Conservation (phyloP, 2,329 filamentous ascomycete species). For the Acephala macrosclerotiorum region DNA sequence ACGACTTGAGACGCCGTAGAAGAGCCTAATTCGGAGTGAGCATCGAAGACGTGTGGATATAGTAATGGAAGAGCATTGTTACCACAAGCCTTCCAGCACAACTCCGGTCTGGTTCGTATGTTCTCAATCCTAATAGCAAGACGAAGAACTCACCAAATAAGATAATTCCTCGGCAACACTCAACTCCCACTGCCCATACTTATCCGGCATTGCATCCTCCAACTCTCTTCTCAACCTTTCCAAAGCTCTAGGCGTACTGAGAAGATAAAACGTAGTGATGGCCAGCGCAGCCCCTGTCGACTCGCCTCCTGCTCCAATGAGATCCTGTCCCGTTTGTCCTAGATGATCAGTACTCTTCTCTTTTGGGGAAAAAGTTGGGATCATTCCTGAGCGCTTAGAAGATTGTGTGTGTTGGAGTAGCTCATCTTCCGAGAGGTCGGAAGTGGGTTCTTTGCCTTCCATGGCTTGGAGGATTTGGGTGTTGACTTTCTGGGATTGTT, state of each 20-base stretch:
- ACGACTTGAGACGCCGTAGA: slow-evolving; percentile 2
- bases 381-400: neutral
- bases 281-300: neutral
- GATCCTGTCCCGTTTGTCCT: neutral
- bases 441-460: neutral
- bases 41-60: neutral
- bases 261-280: slow-evolving; percentile 1
- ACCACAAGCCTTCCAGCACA: slow-evolving; percentile 43
- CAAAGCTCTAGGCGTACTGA: neutral
- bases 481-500: slow-evolving; percentile 1
- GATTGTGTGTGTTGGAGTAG: neutral
- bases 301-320: neutral
- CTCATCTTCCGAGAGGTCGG: neutral
- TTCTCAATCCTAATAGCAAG: neutral
- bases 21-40: neutral
- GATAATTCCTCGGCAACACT: neutral
- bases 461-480: neutral
- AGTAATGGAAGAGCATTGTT: neutral
- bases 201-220: neutral
- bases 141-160: neutral
- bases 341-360: neutral
- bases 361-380: neutral
- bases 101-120: slow-evolving; percentile 34
- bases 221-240: neutral
- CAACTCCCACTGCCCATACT: neutral